phyloP scores from a whole-genome alignment of 306 rosid genomes.

The Vigna angularis region DNA sequence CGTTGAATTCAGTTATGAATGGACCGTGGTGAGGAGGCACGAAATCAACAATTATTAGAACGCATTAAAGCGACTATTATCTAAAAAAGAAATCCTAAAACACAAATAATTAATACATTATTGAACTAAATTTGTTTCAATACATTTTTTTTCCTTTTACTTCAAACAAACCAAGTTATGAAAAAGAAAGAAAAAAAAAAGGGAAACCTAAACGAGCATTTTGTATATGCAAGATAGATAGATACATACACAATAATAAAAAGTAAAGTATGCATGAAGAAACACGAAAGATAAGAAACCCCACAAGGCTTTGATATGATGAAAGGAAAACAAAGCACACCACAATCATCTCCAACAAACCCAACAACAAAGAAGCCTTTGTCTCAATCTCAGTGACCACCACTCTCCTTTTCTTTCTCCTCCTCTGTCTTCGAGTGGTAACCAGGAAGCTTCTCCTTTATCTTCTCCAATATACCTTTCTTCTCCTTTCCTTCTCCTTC shows the following conservation, averaged over 20 bases:
- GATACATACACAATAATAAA: background rate
- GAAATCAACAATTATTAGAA: background rate
- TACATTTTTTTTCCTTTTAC: slow-evolving; percentile 1
- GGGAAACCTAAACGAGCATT: background rate
- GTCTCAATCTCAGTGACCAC: slow-evolving; percentile 30
- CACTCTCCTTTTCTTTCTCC: slow-evolving; percentile 36
- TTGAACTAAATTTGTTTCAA: background rate
- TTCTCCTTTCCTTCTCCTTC: slow-evolving; percentile 73
- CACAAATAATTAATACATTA: slow-evolving; percentile 1
- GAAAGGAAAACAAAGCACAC: slow-evolving; percentile 38
- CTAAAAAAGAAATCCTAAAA: background rate
- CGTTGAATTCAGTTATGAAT: background rate
- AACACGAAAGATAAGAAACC: slow-evolving; percentile 3
- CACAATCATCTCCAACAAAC: slow-evolving; percentile 3
- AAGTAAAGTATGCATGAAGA: background rate
- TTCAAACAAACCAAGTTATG: background rate
- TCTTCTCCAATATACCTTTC: slow-evolving; percentile 87
- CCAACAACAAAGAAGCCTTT: background rate
- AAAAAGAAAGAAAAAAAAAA: background rate
- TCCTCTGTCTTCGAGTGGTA: slow-evolving; percentile 56
- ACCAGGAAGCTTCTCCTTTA: slow-evolving; percentile 86
- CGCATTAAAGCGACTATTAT: background rate
- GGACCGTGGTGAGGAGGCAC: no score
- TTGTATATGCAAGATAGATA: background rate
- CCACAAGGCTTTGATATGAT: background rate